Conservation (phyloP, 192 early-diverging fungal genomes). For the Chytriomyces sp. region DNA sequence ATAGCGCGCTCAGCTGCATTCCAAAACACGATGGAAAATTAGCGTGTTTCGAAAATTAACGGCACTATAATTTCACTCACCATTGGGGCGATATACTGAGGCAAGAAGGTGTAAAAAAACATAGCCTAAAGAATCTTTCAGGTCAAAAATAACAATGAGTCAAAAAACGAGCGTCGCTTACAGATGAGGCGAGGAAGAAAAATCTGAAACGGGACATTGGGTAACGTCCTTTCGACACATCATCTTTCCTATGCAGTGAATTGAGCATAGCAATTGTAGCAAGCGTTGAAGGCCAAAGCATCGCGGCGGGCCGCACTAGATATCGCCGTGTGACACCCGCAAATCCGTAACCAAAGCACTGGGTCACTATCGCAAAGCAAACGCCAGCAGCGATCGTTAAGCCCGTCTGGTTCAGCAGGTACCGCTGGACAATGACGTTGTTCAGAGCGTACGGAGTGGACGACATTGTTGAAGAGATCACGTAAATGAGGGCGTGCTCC, state of each 20-base stretch:
- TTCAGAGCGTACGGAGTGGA: background rate
- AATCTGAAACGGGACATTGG: conserved; percentile 23
- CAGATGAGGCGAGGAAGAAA: conserved; percentile 34
- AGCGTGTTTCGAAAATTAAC: background rate
- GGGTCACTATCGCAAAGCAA: conserved; percentile 39
- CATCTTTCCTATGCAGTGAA: conserved; percentile 22
- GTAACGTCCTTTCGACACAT: conserved; percentile 5
- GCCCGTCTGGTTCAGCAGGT: conserved; percentile 10
- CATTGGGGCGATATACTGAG: conserved; percentile 37
- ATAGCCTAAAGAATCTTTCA: conserved; percentile 4
- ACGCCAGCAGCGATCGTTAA: background rate
- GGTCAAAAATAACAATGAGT: too few relatives aligned
- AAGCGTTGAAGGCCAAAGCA: conserved; percentile 84
- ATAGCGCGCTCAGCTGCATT: background rate
- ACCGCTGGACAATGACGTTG: background rate
- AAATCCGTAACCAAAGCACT: conserved; percentile 67
- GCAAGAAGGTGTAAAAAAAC: conserved; percentile 35
- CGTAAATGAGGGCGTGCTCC: conserved; percentile 31
- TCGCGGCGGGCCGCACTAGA: conserved; percentile 80
- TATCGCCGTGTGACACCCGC: conserved; percentile 74
- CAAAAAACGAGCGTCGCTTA: too few relatives aligned
- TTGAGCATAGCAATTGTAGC: conserved; percentile 46
- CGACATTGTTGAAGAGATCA: background rate
- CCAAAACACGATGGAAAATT: too few relatives aligned
- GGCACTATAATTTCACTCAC: conserved; percentile 37